Percentiles rank a stretch among this genome's conserved stretches.
Evolutionary conservation across 2,329 filamentous ascomycete genomes (phyloP).

Genomic region (Ophiosphaerella korrae): DNA sequence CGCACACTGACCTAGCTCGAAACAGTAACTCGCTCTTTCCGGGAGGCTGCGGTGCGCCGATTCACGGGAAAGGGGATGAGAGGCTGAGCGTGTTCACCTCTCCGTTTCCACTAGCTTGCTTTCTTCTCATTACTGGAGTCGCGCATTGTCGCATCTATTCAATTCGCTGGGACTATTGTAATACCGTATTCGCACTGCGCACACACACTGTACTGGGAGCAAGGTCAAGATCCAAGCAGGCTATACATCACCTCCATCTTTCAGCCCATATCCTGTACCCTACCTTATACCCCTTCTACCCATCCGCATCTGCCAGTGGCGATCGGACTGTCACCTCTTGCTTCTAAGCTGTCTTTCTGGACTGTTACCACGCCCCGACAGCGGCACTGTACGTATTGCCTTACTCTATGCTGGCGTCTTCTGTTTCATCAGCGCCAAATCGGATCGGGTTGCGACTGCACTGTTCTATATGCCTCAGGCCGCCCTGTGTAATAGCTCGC

Average conservation of each 20-base stretch:
- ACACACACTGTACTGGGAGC: slow-evolving; percentile 32
- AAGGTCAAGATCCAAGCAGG: slow-evolving; percentile 31
- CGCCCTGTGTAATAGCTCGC: slow-evolving; percentile 35
- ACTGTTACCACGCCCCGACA: slow-evolving; percentile 36
- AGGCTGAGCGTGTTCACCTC: slow-evolving; percentile 22
- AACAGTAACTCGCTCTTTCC: neutral
- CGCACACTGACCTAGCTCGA: slow-evolving; percentile 1
- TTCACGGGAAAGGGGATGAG: slow-evolving; percentile 12
- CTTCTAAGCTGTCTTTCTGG: slow-evolving; percentile 41
- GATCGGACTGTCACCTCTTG: slow-evolving; percentile 42
- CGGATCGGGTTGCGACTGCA: slow-evolving; percentile 14
- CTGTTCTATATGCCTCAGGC: slow-evolving; percentile 15
- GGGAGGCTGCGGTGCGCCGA: slow-evolving; percentile 4
- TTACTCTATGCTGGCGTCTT: slow-evolving; percentile 33
- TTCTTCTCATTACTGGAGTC: slow-evolving; percentile 30
- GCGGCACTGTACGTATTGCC: slow-evolving; percentile 50
- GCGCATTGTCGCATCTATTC: slow-evolving; percentile 24
- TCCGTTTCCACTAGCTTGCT: slow-evolving; percentile 14
- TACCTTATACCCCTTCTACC: slow-evolving; percentile 15
- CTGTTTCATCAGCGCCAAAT: slow-evolving; percentile 15
- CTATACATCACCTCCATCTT: slow-evolving; percentile 32
- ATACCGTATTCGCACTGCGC: slow-evolving; percentile 23
- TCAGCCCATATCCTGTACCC: slow-evolving; percentile 42
- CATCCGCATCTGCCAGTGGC: slow-evolving; percentile 48
- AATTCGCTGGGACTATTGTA: slow-evolving; percentile 33